Evolutionary conservation across 108 stramenopile genomes (phyloP).

Genomic region (Nitzschia palea): DNA sequence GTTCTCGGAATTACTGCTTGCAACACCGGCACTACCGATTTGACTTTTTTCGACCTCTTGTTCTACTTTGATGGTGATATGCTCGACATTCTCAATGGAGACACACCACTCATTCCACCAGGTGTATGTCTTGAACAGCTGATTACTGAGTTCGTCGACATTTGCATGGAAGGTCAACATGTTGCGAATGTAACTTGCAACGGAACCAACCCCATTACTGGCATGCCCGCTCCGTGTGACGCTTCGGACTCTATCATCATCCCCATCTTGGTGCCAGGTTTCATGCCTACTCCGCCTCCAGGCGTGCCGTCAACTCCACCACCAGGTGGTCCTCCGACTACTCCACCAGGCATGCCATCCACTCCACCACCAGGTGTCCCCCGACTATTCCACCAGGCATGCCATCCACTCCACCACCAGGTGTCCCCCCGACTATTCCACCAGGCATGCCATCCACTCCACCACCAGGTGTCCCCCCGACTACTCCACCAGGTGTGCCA

Average conservation of each 20-base stretch:
- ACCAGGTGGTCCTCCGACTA: slow-evolving; percentile 1
- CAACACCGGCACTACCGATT: slow-evolving; percentile 13
- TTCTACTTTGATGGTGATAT: slow-evolving; percentile 6
- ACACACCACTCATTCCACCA: slow-evolving; percentile 3
- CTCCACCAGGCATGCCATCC: background rate
- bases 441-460: background rate
- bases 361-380: background rate
- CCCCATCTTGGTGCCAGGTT: background rate
- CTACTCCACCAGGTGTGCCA: background rate
- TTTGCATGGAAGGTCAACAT: slow-evolving; percentile 3
- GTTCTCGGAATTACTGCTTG: slow-evolving; percentile 13
- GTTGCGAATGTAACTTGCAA: slow-evolving; percentile 2
- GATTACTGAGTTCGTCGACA: background rate
- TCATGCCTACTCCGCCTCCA: background rate
- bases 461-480: background rate
- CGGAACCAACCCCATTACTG: slow-evolving; percentile 17
- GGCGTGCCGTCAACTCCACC: background rate
- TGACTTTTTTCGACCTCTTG: slow-evolving; percentile 1
- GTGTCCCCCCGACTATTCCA: background rate
- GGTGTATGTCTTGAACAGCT: slow-evolving; percentile 10
- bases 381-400: background rate
- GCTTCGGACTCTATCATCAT: slow-evolving; percentile 7
- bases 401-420: background rate
- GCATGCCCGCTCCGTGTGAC: background rate
- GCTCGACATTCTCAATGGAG: slow-evolving; percentile 1